Conservation (phyloP, 2,329 filamentous ascomycete species). For the Trichoderma hamatum region DNA sequence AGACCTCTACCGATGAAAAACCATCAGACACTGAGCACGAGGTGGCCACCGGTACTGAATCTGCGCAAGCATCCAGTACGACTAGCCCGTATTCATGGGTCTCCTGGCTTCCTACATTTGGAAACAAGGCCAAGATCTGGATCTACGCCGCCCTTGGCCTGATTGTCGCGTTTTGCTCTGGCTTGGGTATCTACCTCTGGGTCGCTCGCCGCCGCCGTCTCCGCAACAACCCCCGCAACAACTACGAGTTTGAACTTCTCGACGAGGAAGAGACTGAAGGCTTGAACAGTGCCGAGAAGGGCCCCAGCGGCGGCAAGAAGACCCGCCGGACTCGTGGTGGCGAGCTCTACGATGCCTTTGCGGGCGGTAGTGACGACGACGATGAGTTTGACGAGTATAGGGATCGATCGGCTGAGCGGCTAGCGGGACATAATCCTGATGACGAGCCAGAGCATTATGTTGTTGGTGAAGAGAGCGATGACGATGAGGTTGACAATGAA, state of each 20-base stretch:
- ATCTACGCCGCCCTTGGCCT: conserved; percentile 86
- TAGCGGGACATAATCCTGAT: conserved; percentile 39
- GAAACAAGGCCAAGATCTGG: conserved; percentile 86
- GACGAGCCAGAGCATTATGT: conserved; percentile 50
- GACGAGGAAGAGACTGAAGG: conserved; percentile 75
- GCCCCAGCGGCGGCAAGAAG: conserved; percentile 45
- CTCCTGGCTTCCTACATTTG: conserved; percentile 88
- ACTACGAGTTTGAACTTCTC: conserved; percentile 93
- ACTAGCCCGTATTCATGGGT: conserved; percentile 68
- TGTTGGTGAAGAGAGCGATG: conserved; percentile 52
- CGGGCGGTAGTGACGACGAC: conserved; percentile 76
- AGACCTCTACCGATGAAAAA: conserved; percentile 30
- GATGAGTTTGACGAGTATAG: conserved; percentile 51
- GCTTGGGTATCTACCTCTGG: conserved; percentile 80
- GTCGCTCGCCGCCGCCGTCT: conserved; percentile 76
- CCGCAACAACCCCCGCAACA: conserved; percentile 73
- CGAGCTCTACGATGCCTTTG: conserved; percentile 97
- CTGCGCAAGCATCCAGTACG: conserved; percentile 41
- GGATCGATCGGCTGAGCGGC: conserved; percentile 41
- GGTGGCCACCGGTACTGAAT: conserved; percentile 38
- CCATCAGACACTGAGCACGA: conserved; percentile 33
- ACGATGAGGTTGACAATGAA: conserved; percentile 33
- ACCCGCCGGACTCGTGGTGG: conserved; percentile 68
- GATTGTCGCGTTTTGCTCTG: conserved; percentile 81
- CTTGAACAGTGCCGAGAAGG: conserved; percentile 53